Base-by-base conservation (phyloP, 345 rosid species). In the Eutrema heterophyllum region DNA sequence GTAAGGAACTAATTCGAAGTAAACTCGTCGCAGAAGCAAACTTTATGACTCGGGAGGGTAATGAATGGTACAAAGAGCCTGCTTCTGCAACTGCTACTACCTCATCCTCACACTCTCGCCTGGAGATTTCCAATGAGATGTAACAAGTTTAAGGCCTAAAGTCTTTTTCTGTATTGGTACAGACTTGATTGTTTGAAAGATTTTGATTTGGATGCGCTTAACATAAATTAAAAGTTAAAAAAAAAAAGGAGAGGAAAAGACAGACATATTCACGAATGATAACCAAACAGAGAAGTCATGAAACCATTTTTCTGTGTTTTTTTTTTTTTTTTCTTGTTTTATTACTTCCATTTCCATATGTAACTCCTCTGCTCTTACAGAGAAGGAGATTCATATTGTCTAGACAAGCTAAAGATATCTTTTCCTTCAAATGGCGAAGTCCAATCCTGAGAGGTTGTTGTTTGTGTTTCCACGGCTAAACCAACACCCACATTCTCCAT, bases 391-490 rank as follows among this genome's bases (percentile, higher is more conserved):
- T 80, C 95, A 82, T 83, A 90, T 87, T 83, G 89, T 79, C 92
- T 90, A 36, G 98, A 88, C 82, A 93, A 78, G 75, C 89, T 85
- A 85, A 93, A 88, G n/a, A 93, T 85, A 79, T 93, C 98, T 57
- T 84, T 83, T 78, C 89, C 98, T 79, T 85, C 96, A 71, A 93
- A 93, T 5, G 98, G 98, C 3, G 98, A 93, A 4, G 89, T 86
- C 98, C 98, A 93, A 18, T 90, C 98, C 12, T 73, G 85, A 7
- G 89, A 80, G 21, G 81, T 80, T 1, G 84, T 74, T 7, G 85
- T 62, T 26, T 86, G 63, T 46, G 86, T 58, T 72, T 88, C 92
- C 0, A 71, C 67, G 13, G 26, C 67, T 7, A 71, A 69, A 41
- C 68, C 70, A 53, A 68, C 80, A 21, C 74, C 80, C 1, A 56